Evolutionary conservation across 176 grass and related monocot species (phyloP), one percentile per base, ranked within the genome.

Genomic region (Eleusine coracana): DNA sequence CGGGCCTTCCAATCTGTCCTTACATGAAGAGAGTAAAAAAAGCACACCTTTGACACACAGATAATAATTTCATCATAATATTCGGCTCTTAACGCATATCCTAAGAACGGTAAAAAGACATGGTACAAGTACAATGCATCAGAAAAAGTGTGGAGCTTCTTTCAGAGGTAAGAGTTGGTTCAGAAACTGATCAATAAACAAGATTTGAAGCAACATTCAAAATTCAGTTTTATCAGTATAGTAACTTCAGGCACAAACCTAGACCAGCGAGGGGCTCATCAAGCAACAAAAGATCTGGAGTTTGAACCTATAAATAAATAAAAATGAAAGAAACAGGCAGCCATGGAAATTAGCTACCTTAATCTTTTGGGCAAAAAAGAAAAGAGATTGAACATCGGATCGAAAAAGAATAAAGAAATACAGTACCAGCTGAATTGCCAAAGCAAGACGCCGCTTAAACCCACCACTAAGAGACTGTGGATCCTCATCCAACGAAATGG

Each of bases 1-100:
- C 96, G 83, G 51, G 96, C 89, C 85, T 90, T 98, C 96, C 96
- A 98, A 90, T 98, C 92, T 95, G 81, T 82, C 14, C 55, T 52
- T 39, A 58, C 64, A 77, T 5, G 14, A 54, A 80, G 11, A 28
- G 70, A 81, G 2, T 59, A 81, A 40, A 12, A 12, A 41, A 61
- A 49, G 20, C 20, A 79, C 62, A 23, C 34, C 2, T 5, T n/a
- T 3, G 18, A 85, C 6, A 18, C 9, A 9, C 58, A 48, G 3
- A 71, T 85, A 65, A 2, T 42, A 75, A 60, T 25, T 82, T 68
- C 4, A 34, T 14, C 23, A 28, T 5, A 58, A 29, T 65, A 70
- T 76, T 77, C 65, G 6, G 0, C 10, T 77, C 14, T 18, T 11
- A 42, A 72, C 16, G 63, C 28, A 7, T 80, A 67, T 77, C 52